Base-by-base conservation (phyloP, 1,139 yeast species). In the Suhomyces bribrorum region DNA sequence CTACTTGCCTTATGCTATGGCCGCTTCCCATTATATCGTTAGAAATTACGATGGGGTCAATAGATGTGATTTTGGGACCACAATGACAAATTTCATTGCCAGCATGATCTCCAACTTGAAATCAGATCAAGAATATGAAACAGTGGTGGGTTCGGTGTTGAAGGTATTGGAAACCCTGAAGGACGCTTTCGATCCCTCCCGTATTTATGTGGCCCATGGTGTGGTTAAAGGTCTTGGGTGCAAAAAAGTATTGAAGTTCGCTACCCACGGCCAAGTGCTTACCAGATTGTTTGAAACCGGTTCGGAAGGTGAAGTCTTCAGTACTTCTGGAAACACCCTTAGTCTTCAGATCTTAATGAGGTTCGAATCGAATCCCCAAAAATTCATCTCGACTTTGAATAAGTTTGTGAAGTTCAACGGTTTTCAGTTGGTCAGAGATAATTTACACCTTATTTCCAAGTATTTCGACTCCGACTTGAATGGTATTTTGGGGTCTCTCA, bases 171-270 rank as follows among this genome's bases (percentile, higher is more conserved):
- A 63, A 22, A 69, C 68, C 5, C 57, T 69, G 17, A 73, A 76
- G 35, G 73, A 75, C 7, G 62, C 82, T 0, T 88, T 79, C 61
- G 95, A 82, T 46, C 87, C 90, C 1, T 79, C 92, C 0, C 75
- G 88, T 55, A 72, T 85, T 2, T 84, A 79, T 49, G 61, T 84
- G 3, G 54, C 80, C 1, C 61, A 66, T 23, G 95, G 95, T 6
- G 51, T 86, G 7, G 54, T 77, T 9, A 50, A 62, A 6, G 90
- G 87, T 0, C 61, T 85, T 25, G 29, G 14, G 7, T 54, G 53
- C 0, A 51, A 48, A 44, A 32, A 53, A 42, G 48, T 54, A 7
- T 46, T 64, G 33, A 48, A 40, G 45, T 72, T 28, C 49, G 81
- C 50, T 25, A 49, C 26, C 5, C 64, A 45, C 40, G 69, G 56